Evolutionary conservation across 116 monocot species (phyloP), one percentile per base, ranked within the genome.

Genomic region (Cymodocea nodosa): DNA sequence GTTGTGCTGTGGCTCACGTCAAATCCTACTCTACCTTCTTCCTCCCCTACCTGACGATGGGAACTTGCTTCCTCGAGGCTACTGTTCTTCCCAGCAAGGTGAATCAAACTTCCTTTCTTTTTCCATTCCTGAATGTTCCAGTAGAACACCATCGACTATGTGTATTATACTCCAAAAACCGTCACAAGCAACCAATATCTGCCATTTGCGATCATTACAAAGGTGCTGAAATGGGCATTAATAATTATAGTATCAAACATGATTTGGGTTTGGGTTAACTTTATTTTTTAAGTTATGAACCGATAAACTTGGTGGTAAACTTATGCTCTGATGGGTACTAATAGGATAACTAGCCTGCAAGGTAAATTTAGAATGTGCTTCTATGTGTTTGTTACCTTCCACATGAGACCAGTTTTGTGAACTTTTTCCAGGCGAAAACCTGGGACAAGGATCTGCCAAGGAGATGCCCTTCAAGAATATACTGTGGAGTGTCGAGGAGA

Each of bases 401-500:
- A 39, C 39, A 39, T 39, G 39, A 39, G 39, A 39, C 39, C 39
- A 39, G 9, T 64, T 64, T 64, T 50, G 23, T 52, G 23, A 25
- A 66, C 52, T 16, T 66, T 16, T 14, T 34, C 52, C n/a, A 52
- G 17, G 16, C n/a, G 9, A 69, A 40, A 48, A 39, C 34, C 22
- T 58, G 56, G 22, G 7, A 20, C 12, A 69, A 59, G 20, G 59
- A 52, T 15, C 18, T 3, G 24, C 14, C 52, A 63, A 36, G 52
- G 37, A 53, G n/a, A 18, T 50, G 35, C 56, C 19, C 23, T 71
- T 23, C 65, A 56, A 51, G 37, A 56, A 35, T 24, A 44, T 22
- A 23, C 6, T 74, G 53, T 35, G 59, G 72, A 70, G 23, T 77
- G 19, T 80, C 81, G 20, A 85, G 79, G 63, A 89, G 93, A 76